Conservation (phyloP, 306 rosid genomes). For the Prunus mongolica region DNA sequence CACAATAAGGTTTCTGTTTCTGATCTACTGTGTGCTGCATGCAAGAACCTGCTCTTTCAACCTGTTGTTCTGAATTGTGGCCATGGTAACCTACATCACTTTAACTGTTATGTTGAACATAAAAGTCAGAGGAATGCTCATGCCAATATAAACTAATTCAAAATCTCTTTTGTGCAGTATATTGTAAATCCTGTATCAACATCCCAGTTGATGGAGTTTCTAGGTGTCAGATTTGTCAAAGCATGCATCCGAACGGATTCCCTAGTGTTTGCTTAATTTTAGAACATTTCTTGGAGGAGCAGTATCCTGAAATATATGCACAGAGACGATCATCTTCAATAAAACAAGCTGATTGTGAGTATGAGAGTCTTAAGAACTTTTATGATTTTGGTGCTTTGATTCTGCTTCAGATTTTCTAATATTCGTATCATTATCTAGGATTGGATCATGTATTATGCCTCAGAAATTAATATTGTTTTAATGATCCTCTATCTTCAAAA, state of each 20-base stretch:
- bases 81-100: constrained; percentile 53
- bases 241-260: constrained; percentile 66
- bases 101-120: not conserved
- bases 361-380: constrained; percentile 14
- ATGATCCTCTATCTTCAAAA: not conserved
- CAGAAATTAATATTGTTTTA: not conserved
- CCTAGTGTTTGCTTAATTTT: constrained; percentile 72
- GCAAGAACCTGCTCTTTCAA: constrained; percentile 65
- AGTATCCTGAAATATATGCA: constrained; percentile 58
- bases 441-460: not conserved
- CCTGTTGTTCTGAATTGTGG: constrained; percentile 89
- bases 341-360: constrained; percentile 28
- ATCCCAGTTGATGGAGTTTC: constrained; percentile 43
- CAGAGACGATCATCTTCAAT: constrained; percentile 35
- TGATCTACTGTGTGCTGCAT: constrained; percentile 61
- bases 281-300: constrained; percentile 60
- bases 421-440: not conserved
- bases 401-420: not conserved
- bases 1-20: constrained; percentile 40
- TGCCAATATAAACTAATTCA: constrained; percentile 11
- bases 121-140: not conserved
- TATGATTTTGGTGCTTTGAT: not conserved
- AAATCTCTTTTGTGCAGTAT: constrained; percentile 36
- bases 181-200: constrained; percentile 60
- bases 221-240: constrained; percentile 67